phyloP scores from a whole-genome alignment of 1,284 basidiomycete genomes.

The Cutaneotrichosporon arboriforme region DNA sequence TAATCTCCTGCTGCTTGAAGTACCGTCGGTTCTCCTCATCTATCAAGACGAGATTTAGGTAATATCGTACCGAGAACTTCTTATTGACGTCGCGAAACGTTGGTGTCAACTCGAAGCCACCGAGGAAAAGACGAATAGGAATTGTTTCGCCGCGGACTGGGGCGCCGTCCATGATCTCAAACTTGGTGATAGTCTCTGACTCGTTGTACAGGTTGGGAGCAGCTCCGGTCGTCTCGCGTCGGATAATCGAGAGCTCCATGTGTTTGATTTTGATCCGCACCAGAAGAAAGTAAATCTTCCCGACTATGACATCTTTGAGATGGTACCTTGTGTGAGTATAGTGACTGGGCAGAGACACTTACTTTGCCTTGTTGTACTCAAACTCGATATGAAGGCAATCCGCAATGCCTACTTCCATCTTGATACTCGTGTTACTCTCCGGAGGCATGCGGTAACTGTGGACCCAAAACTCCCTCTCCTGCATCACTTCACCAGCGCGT shows the following conservation, averaged over 20 bases:
- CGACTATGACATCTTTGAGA: conserved; percentile 97
- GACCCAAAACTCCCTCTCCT: conserved; percentile 94
- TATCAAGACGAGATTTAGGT: conserved; percentile 91
- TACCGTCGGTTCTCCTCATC: conserved; percentile 81
- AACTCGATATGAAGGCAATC: conserved; percentile 99
- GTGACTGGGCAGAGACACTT: conserved; percentile 26
- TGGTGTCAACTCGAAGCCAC: conserved; percentile 95
- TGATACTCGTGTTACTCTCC: conserved; percentile 94
- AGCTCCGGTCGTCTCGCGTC: conserved; percentile 90
- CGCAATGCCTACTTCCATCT: conserved; percentile 99
- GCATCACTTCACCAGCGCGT: conserved; percentile 83
- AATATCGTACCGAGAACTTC: conserved; percentile 95
- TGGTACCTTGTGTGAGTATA: conserved; percentile 65
- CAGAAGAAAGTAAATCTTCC: conserved; percentile 97
- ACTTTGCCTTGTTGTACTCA: conserved; percentile 99
- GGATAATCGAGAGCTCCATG: conserved; percentile 97
- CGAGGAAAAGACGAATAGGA: conserved; percentile 93
- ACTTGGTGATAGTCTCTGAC: conserved; percentile 98
- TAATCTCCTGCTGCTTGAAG: conserved; percentile 49
- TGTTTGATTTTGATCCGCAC: conserved; percentile 99
- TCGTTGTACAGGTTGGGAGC: conserved; percentile 99
- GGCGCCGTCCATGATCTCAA: conserved; percentile 98
- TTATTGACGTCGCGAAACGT: conserved; percentile 99
- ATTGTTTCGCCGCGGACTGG: conserved; percentile 96
- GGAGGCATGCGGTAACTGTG: conserved; percentile 98